Evolutionary conservation across 768 basidiomycete species (phyloP).

Genomic region (Termitomyces sp.): DNA sequence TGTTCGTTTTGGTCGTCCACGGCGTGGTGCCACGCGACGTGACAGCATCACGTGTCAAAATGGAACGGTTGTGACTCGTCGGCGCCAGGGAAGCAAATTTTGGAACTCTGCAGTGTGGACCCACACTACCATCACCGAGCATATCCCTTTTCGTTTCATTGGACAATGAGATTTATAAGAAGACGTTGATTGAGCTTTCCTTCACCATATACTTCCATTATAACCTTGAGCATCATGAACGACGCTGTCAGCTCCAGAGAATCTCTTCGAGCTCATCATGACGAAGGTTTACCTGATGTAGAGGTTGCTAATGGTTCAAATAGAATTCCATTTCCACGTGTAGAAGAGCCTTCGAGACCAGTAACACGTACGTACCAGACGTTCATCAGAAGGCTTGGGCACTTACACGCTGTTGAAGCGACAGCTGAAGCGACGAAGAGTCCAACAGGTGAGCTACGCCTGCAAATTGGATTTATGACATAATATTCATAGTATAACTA

Average conservation of each 20-base stretch:
- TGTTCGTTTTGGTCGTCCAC: background rate
- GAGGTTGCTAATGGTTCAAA: background rate
- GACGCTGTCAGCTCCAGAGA: background rate
- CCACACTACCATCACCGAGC: constrained; percentile 7
- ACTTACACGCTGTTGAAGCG: background rate
- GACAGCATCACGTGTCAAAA: constrained; percentile 7
- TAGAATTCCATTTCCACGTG: constrained; percentile 10
- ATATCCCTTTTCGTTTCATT: constrained; percentile 6
- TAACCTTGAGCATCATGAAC: constrained; percentile 1
- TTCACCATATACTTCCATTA: background rate
- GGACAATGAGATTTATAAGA: constrained; percentile 9
- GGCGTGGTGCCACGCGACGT: background rate
- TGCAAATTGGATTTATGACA: background rate
- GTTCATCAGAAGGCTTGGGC: background rate
- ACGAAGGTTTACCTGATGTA: background rate
- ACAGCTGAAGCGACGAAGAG: background rate
- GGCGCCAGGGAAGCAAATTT: background rate
- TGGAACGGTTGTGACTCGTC: constrained; percentile 2
- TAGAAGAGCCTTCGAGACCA: background rate
- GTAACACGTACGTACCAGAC: constrained; percentile 2
- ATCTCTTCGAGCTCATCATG: background rate
- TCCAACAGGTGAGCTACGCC: background rate
- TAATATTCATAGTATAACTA: background rate
- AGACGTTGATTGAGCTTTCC: background rate
- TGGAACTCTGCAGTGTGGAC: background rate